Conservation (phyloP, 768 basidiomycete genomes). For the Fomitopsis serialis region DNA sequence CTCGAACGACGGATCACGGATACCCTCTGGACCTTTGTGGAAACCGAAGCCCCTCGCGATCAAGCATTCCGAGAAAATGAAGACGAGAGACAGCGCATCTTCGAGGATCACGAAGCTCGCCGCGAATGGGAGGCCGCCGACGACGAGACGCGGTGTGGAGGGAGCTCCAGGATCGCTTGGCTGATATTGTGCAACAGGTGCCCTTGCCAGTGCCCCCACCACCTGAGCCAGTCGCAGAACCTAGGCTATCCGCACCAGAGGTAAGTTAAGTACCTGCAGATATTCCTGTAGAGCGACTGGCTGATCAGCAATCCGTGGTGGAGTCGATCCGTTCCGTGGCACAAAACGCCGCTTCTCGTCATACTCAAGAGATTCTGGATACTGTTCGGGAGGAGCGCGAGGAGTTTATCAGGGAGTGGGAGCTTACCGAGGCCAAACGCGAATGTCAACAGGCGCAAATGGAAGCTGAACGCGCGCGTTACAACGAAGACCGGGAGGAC, state of each 20-base stretch:
- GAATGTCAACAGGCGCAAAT: conserved; percentile 43
- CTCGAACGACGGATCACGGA: conserved; percentile 46
- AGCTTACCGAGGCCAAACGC: conserved; percentile 48
- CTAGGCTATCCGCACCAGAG: background rate
- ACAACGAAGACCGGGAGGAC: conserved; percentile 19
- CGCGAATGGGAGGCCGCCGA: conserved; percentile 49
- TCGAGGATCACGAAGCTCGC: conserved; percentile 52
- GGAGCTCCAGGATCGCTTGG: conserved; percentile 18
- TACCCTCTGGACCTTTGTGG: conserved; percentile 43
- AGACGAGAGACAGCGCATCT: conserved; percentile 56
- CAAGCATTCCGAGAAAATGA: conserved; percentile 59
- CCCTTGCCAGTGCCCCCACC: conserved; percentile 17
- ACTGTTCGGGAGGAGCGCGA: conserved; percentile 56
- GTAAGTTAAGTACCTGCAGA: background rate
- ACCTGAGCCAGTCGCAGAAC: background rate
- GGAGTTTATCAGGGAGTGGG: conserved; percentile 49
- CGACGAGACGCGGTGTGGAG: conserved; percentile 40
- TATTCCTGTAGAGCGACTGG: conserved; percentile 1
- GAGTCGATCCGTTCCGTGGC: conserved; percentile 37
- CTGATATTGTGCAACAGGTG: conserved; percentile 6
- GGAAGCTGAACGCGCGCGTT: conserved; percentile 34
- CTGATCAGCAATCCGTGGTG: conserved; percentile 29
- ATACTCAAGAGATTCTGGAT: conserved; percentile 54
- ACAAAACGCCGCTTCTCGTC: conserved; percentile 49
- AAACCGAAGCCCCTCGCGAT: conserved; percentile 62